Base-by-base conservation (phyloP, 192 early-diverging fungal species). In the Chytriomyces hyalinus region DNA sequence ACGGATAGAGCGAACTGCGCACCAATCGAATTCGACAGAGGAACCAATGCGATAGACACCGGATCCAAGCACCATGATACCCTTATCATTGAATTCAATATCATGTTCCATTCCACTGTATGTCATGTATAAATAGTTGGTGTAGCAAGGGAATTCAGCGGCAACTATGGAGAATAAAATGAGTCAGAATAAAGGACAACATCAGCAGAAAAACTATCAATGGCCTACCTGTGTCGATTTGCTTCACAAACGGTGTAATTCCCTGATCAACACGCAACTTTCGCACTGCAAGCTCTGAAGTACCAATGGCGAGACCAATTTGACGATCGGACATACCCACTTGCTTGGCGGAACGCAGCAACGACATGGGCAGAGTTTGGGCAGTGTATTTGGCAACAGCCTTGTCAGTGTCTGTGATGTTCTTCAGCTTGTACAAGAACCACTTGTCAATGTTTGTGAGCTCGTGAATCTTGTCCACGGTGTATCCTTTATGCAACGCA, bases 11-110 rank as follows among this genome's bases (percentile, higher is more conserved):
- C 94, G 91, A 48, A 99, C 97, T 36, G 94, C 97, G 78, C 97
- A 99, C 97, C 97, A 98, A 80, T 99, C 96, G 81, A 98, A 98
- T 84, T 99, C 96, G n/a, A 98, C 96, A 73, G 94, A 97, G 11
- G 91, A 93, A 45, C 97, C 97, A 66, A 99, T 99, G 76, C 97
- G 93, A 87, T 99, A 99, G 0, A 99, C 97, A 67, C 97, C 97
- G 6, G 92, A 94, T 43, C 97, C 97, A 22, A 99, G 86, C 46
- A 99, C 97, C 94, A 98, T 98, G 22, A 94, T 88, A 61, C 97
- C 97, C 80, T 94, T 89, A 81, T 99, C 97, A 66, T 93, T 91
- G 84, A 97, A 99, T 2, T 81, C 73, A 49, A 99, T 84, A 82
- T 99, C 97, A 86, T 97, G 92, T 84, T 94, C 92, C 1, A 90